phyloP scores from a whole-genome alignment of 768 basidiomycete species.

The Rhizopogon rudus region DNA sequence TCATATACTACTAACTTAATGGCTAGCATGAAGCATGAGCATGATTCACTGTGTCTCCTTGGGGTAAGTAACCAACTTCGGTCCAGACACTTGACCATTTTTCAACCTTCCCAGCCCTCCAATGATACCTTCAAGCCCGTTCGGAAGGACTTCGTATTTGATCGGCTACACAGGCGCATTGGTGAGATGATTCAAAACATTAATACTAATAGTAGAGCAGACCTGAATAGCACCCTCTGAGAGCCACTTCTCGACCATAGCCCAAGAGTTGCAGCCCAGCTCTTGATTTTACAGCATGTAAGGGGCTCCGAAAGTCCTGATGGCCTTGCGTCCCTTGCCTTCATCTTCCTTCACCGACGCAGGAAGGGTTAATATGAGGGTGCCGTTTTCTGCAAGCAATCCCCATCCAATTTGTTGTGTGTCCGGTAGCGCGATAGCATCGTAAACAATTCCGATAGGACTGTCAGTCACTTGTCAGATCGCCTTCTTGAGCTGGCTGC shows the following conservation, averaged over 20 bases:
- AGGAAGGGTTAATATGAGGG: constrained; percentile 23
- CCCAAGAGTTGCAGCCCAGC: constrained; percentile 16
- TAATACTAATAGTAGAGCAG: not conserved
- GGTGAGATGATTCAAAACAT: not conserved
- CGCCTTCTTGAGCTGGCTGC: constrained; percentile 10
- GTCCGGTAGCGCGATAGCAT: constrained; percentile 26
- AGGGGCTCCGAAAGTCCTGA: constrained; percentile 20
- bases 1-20: too few relatives aligned
- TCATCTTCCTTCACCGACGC: constrained; percentile 19
- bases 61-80: constrained; percentile 38
- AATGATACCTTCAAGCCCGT: constrained; percentile 33
- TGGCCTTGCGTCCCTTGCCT: constrained; percentile 13
- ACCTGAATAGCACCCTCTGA: constrained; percentile 22
- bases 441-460: constrained; percentile 22
- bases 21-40: not conserved
- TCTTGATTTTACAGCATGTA: constrained; percentile 11
- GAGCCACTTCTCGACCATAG: constrained; percentile 18
- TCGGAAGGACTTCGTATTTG: constrained; percentile 33
- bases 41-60: constrained; percentile 27
- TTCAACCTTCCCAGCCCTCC: constrained; percentile 32
- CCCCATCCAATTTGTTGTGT: constrained; percentile 32
- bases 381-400: constrained; percentile 28
- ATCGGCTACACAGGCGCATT: constrained; percentile 26
- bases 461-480: constrained; percentile 23
- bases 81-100: constrained; percentile 34